A percentile compares a stretch with the other conserved stretches of the same genome.
These are phyloP conservation scores for Boletus bicolor DNA, from an alignment of 768 basidiomycete genomes.

Conservation along the genomic window DNA sequence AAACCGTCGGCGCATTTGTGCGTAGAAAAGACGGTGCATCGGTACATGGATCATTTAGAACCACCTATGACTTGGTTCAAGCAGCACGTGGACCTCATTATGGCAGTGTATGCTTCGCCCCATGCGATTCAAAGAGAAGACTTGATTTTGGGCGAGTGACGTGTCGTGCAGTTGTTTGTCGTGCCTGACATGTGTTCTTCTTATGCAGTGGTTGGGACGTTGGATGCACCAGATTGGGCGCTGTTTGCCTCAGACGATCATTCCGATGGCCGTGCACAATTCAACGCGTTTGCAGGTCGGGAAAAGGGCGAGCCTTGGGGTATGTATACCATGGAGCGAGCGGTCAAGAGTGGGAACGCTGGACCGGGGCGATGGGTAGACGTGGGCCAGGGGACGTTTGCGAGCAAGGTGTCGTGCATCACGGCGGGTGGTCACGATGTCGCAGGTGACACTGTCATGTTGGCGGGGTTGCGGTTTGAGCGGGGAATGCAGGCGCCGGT, in stretches of 20 bases:
- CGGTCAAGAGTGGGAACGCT: conserved; percentile 36
- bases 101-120: conserved; percentile 46
- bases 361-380: conserved; percentile 52
- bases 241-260: conserved; percentile 74
- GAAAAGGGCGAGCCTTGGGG: conserved; percentile 68
- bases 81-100: conserved; percentile 59
- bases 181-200: background rate
- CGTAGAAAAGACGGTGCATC: conserved; percentile 67
- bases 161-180: background rate
- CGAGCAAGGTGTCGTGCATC: conserved; percentile 51
- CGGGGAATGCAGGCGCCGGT: conserved; percentile 55
- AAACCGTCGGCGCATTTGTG: conserved; percentile 66
- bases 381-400: conserved; percentile 34
- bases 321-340: conserved; percentile 58
- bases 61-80: conserved; percentile 74
- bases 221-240: conserved; percentile 69
- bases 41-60: conserved; percentile 59
- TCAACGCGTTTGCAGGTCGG: conserved; percentile 60
- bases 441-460: conserved; percentile 50
- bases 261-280: conserved; percentile 61
- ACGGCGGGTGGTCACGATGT: conserved; percentile 27
- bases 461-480: conserved; percentile 65
- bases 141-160: conserved; percentile 42
- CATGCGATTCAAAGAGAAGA: conserved; percentile 58
- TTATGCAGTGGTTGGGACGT: conserved; percentile 57